Evolutionary conservation across 2,329 filamentous ascomycete species (phyloP).

Genomic region (Ophiostoma fasciatum): DNA sequence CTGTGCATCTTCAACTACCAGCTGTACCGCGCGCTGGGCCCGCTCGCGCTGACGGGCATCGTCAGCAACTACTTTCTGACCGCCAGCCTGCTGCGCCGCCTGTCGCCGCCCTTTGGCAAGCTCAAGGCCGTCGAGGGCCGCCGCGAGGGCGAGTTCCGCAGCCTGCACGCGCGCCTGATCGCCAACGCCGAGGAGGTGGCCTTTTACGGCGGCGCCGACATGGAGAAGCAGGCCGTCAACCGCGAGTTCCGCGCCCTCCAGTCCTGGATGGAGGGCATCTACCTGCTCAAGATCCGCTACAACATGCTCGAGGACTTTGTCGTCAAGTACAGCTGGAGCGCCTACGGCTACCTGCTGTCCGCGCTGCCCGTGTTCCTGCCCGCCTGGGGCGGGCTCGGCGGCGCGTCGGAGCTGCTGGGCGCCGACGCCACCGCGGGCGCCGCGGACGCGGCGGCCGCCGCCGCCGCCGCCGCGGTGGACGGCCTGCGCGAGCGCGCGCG

Average conservation of each 20-base stretch:
- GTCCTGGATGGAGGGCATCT: slow-evolving; percentile 96
- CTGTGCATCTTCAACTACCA: slow-evolving; percentile 97
- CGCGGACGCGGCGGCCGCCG: slow-evolving; percentile 8
- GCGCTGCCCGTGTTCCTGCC: slow-evolving; percentile 89
- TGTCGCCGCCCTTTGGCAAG: slow-evolving; percentile 93
- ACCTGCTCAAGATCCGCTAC: slow-evolving; percentile 93
- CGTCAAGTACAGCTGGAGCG: slow-evolving; percentile 96
- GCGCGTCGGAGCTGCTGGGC: slow-evolving; percentile 50
- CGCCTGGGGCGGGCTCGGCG: slow-evolving; percentile 77
- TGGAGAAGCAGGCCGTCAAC: slow-evolving; percentile 86
- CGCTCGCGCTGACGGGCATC: slow-evolving; percentile 71
- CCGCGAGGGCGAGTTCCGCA: slow-evolving; percentile 89
- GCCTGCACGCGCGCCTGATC: slow-evolving; percentile 78
- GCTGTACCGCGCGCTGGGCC: slow-evolving; percentile 79
- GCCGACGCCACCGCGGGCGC: neutral
- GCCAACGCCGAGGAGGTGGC: slow-evolving; percentile 96
- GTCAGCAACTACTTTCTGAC: slow-evolving; percentile 90
- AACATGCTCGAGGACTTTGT: slow-evolving; percentile 99
- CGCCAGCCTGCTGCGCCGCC: slow-evolving; percentile 69
- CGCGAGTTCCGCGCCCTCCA: slow-evolving; percentile 86
- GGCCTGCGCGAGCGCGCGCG: slow-evolving; percentile 60
- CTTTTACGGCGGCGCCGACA: slow-evolving; percentile 91
- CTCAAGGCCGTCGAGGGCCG: slow-evolving; percentile 91
- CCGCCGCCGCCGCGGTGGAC: slow-evolving; percentile 11
- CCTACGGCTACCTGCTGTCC: slow-evolving; percentile 87